Conservation (phyloP, 2,329 filamentous ascomycete species). For the Calonectria pteridis region DNA sequence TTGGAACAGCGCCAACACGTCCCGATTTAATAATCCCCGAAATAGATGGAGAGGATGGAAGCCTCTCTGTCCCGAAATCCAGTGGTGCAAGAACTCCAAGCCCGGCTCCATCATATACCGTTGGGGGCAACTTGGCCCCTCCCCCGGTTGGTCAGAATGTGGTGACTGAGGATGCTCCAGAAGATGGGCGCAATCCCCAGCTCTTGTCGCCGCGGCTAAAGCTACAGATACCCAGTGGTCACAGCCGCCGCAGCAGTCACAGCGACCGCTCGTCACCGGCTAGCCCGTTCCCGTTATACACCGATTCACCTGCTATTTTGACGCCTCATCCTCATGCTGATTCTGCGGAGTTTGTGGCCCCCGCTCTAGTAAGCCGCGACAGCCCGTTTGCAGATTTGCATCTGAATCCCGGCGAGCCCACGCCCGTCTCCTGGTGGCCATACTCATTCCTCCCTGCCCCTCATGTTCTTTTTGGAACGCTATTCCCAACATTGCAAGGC, state of each 20-base stretch:
- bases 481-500: conserved; percentile 88
- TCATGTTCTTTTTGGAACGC: conserved; percentile 75
- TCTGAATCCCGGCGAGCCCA: conserved; percentile 52
- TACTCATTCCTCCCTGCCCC: conserved; percentile 80
- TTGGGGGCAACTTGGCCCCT: conserved; percentile 57
- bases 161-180: conserved; percentile 27
- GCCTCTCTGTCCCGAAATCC: conserved; percentile 35
- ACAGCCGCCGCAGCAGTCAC: conserved; percentile 54
- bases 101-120: conserved; percentile 49
- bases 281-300: conserved; percentile 77
- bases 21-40: conserved; percentile 36
- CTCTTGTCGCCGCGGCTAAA: conserved; percentile 48
- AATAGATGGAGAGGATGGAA: conserved; percentile 35
- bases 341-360: conserved; percentile 67
- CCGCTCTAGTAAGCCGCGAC: conserved; percentile 53
- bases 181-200: conserved; percentile 17
- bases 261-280: conserved; percentile 62
- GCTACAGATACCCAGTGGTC: conserved; percentile 62
- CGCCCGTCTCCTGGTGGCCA: conserved; percentile 82
- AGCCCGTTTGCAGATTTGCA: conserved; percentile 62
- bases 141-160: conserved; percentile 50
- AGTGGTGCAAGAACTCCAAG: conserved; percentile 44
- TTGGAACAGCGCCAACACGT: conserved; percentile 17
- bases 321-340: conserved; percentile 56
- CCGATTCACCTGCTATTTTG: conserved; percentile 66